Base-by-base conservation (phyloP, 2,329 filamentous ascomycete species). In the Alternaria incomplexa region DNA sequence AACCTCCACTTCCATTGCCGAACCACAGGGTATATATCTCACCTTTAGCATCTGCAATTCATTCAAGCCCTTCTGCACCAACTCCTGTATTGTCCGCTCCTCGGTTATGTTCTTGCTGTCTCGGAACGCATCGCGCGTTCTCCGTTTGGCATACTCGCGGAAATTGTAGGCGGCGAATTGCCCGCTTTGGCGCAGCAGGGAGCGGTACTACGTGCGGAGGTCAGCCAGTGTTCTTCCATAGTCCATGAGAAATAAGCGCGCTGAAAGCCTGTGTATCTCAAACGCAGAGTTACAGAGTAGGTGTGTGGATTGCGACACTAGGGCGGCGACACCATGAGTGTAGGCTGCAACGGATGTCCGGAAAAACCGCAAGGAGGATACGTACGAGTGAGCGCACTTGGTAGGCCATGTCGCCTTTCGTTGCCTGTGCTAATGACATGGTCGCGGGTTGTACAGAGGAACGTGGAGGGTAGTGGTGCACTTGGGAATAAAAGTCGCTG, bases 131-230 rank as follows among this genome's bases (percentile, higher is more conserved):
- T 98, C 96, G 79, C 88, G 88, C 79, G 96, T 97, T 81, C 95
- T 89, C 77, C 96, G 90, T 82, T 90, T 91, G 57, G 96, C 94
- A 82, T 99, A 99, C 81, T 97, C 95, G 83, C 96, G 89, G 86
- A 97, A 99, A 83, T 98, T 99, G 85, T 98, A 99, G 72, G 91
- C 89, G 66, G 93, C 88, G 81, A 99, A 98, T 77, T 97, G 92
- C 65, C 87, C 86, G 66, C 93, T 90, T 80, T 96, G 91, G 73
- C 94, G 91, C 75, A 98, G 85, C 73, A 99, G 85, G 76, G 95
- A 95, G 70, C 96, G 94, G 83, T 97, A 98, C 94, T 97, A 67
- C 55, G 36, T 15, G 5, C 3, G 17, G 13, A 43, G 15, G 47
- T 73, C 46, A 70, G 55, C 32, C 28, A 6, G 45, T 6, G 6